Evolutionary conservation across 2,329 filamentous ascomycete genomes (phyloP), one percentile per base, ranked within the genome.

Genomic region (Scytalidium sp.): DNA sequence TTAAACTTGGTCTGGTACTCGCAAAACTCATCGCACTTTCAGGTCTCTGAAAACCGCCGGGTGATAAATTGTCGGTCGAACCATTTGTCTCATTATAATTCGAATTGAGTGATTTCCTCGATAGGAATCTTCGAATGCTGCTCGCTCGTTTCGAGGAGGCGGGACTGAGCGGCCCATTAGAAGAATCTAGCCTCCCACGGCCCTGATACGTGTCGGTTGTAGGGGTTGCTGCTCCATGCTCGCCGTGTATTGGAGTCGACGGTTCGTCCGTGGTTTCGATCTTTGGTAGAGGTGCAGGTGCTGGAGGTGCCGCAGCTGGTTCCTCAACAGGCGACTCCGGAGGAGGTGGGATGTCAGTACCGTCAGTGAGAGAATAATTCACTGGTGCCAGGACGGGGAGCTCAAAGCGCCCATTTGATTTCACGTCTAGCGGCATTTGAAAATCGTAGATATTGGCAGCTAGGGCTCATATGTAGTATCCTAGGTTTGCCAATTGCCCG

Each of bases 111-210:
- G 62, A 66, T 47, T 62, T 65, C 27, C 67, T 59, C 47, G 64
- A 66, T 7, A 69, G 57, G 50, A 69, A 68, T 13, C 63, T 57
- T 41, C 67, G 65, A 52, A 69, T 66, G 49, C 65, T 67, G 51
- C 62, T 63, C n/a, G 64, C 62, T 51, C 60, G 55, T 39, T 55
- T 63, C 22, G 55, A 55, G 3, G 64, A 63, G 9, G 55, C 47
- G n/a, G 59, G 60, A 52, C 57, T 62, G 47, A 61, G 50, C 8
- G 62, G 60, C 21, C 56, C 52, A 10, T 42, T 42, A 11, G 53
- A 50, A 17, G 29, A 47, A 40, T 36, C 54, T 32, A 55, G 54
- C 23, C 57, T 55, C 45, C 54, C 53, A 41, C 56, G 52, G 19
- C 50, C 55, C 29, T 58, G 51, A 29, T 55, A 54, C 8, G 40